phyloP scores from a whole-genome alignment of 2,329 filamentous ascomycete genomes.

The Macrophomina tecta region DNA sequence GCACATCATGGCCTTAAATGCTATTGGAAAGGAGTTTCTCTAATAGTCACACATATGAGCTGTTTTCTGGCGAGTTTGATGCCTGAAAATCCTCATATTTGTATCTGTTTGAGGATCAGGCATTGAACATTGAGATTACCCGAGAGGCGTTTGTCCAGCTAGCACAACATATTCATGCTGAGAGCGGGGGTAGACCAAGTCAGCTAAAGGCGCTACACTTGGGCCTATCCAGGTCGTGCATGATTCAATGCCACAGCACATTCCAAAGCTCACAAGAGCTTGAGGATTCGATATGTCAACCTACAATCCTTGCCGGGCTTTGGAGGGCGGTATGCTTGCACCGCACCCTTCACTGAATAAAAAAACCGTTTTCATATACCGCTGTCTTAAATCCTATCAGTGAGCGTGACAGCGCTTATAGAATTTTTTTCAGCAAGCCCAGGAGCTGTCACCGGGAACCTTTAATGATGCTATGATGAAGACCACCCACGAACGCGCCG shows the following conservation, averaged over 20 bases:
- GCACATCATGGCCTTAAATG: conserved; percentile 44
- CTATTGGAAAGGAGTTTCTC: conserved; percentile 43
- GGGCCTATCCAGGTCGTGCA: conserved; percentile 39
- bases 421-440: conserved; percentile 49
- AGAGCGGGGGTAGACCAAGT: conserved; percentile 34
- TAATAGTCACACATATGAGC: conserved; percentile 45
- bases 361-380: conserved; percentile 51
- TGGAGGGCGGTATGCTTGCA: conserved; percentile 50
- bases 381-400: conserved; percentile 54
- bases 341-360: conserved; percentile 54
- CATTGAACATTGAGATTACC: conserved; percentile 52
- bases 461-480: conserved; percentile 34
- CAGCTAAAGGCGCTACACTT: conserved; percentile 31
- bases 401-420: conserved; percentile 43
- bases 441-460: conserved; percentile 43
- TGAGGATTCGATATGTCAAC: conserved; percentile 34
- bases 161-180: conserved; percentile 34
- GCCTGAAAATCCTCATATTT: conserved; percentile 42
- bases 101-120: conserved; percentile 39
- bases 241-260: conserved; percentile 39
- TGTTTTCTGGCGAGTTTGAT: conserved; percentile 40
- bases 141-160: conserved; percentile 47
- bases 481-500: conserved; percentile 70
- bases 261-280: conserved; percentile 37
- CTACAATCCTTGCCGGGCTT: conserved; percentile 37